phyloP scores from a whole-genome alignment of 352 stramenopile species.

The Globisporangium irregulare region DNA sequence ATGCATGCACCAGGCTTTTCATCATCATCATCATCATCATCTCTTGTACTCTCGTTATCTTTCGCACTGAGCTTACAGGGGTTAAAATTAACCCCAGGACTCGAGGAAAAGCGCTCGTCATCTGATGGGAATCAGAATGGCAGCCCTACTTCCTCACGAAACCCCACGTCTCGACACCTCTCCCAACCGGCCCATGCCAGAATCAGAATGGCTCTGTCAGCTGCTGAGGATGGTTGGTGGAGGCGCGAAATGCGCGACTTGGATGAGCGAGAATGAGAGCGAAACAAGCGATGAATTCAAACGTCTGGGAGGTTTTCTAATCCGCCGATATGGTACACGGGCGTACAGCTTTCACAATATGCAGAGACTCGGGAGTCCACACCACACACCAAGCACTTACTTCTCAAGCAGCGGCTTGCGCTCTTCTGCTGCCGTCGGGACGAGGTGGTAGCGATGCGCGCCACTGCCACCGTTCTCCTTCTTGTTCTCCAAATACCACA shows the following conservation, averaged over 20 bases:
- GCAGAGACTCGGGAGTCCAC: conserved; percentile 4
- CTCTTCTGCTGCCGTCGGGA: conserved; percentile 46
- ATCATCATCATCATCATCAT: neutral
- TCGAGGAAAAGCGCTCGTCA: neutral
- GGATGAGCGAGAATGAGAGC: conserved; percentile 1
- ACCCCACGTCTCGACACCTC: conserved; percentile 1
- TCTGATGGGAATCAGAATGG: conserved; percentile 2
- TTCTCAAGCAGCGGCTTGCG: conserved; percentile 59
- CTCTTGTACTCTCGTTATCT: neutral
- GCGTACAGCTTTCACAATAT: neutral
- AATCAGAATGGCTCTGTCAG: neutral
- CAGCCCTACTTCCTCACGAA: neutral
- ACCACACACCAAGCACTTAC: conserved; percentile 22
- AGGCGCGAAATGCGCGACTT: neutral
- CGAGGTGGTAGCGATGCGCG: conserved; percentile 40
- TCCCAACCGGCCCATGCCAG: neutral
- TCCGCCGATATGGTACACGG: neutral
- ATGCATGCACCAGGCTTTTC: neutral
- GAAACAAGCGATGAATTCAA: conserved; percentile 10
- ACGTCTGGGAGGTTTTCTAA: conserved; percentile 3
- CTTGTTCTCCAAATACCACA: conserved; percentile 71
- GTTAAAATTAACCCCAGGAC: conserved; percentile 4
- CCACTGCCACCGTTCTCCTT: conserved; percentile 32
- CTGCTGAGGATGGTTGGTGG: neutral
- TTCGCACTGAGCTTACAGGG: neutral